Conservation (phyloP, 257 asterid species). For the Nicotiana obtusifolia region DNA sequence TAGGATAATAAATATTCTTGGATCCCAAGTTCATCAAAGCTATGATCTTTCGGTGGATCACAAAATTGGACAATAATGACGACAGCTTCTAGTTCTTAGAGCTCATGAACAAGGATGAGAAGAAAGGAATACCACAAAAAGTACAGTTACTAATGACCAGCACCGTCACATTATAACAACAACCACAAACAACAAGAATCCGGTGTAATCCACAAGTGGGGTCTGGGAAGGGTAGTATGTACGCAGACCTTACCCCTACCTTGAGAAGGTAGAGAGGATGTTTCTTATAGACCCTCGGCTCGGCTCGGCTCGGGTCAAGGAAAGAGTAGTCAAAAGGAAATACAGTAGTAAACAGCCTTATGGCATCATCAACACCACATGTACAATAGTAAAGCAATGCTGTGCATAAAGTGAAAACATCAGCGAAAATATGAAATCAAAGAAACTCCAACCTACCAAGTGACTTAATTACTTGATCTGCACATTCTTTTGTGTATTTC, state of each 20-base stretch:
- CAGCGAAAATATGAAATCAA: background rate
- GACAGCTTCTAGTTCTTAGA: background rate
- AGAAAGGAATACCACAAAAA: background rate
- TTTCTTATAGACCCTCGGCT: too few species aligned
- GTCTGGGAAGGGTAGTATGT: too few species aligned
- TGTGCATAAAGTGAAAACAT: background rate
- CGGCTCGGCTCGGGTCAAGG: too few species aligned
- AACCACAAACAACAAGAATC: too few species aligned
- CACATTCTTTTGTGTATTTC: constrained; percentile 57
- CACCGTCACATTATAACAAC: background rate
- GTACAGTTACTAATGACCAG: background rate
- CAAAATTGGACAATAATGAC: background rate
- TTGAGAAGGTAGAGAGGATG: too few species aligned
- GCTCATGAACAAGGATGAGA: background rate
- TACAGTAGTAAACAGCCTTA: too few species aligned
- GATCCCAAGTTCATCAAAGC: background rate
- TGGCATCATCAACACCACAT: background rate
- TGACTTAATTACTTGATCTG: constrained; percentile 53
- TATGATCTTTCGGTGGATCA: background rate
- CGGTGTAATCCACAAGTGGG: too few species aligned
- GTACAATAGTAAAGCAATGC: constrained; percentile 1
- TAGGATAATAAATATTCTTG: background rate
- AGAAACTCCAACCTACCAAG: constrained; percentile 15
- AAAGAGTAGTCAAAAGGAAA: too few species aligned
- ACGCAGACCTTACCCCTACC: too few species aligned